Base-by-base conservation (phyloP, 257 asterid species). In the Euphrasia confusa region DNA sequence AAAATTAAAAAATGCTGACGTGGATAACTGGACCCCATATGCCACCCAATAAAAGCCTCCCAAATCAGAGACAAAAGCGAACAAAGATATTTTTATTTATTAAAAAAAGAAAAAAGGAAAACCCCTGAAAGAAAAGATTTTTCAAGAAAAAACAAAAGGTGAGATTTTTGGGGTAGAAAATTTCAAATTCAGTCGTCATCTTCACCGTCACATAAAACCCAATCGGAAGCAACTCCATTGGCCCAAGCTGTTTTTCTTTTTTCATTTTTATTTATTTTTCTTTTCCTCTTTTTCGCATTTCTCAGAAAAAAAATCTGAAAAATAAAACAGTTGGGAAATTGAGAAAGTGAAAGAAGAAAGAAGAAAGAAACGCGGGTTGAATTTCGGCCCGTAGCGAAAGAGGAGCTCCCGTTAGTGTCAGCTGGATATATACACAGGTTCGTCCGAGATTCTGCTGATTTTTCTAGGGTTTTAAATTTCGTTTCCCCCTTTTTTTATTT, bases 381-480 rank as follows among this genome's bases (percentile, higher is more conserved):
- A 68, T 54, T 75, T 66, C 71, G 72, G 72, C 61, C 74, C 61
- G 69, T 44, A 21, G 62, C 67, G 14, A 42, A 54, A 53, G 59
- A 54, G 26, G 60, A 69, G 72, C 70, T 64, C 57, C 60, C 28
- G 47, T 66, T 75, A 60, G 37, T 32, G 61, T 60, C 77, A 68
- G 72, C 74, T 59, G 53, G 47, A 30, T 45, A 47, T 10, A 45
- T 21, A 57, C 50, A 26, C 67, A 70, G 84, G 84, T 79, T 66
- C 56, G 78, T 70, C 28, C 32, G 28, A 2, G 60, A 33, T 45
- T 72, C 9, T 65, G 54, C 10, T 30, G 61, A 32, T 62, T 67
- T 70, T 48, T 69, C 58, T 64, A 58, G 78, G 81, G 71, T 76
- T 79, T 69, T 67, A 10, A 44, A 12, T 24, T 42, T 56, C 18